Percentiles rank a stretch among this genome's conserved stretches.
phyloP scores from a whole-genome alignment of 2,329 filamentous ascomycete species.

The Aureobasidium sp. region DNA sequence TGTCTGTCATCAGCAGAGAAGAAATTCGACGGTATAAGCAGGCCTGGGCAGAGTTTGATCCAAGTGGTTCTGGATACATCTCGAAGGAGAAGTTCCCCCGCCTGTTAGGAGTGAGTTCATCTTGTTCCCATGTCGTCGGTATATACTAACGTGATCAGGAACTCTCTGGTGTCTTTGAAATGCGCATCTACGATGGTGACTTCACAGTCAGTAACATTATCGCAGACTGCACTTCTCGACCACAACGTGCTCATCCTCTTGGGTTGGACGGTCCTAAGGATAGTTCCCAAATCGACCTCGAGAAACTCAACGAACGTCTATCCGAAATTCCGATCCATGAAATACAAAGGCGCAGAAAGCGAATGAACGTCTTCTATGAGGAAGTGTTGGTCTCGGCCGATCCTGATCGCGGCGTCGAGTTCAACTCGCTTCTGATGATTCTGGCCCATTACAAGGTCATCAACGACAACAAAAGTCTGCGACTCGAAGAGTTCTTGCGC shows the following conservation, averaged over 20 bases:
- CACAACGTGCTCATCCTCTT: conserved; percentile 40
- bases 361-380: conserved; percentile 93
- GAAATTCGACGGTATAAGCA: conserved; percentile 97
- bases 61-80: conserved; percentile 84
- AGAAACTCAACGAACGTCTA: conserved; percentile 65
- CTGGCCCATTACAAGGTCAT: conserved; percentile 98
- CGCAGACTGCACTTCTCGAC: conserved; percentile 63
- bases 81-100: conserved; percentile 82
- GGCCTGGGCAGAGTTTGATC: conserved; percentile 94
- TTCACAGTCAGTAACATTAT: conserved; percentile 81
- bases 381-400: conserved; percentile 93
- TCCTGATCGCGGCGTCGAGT: conserved; percentile 79
- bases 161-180: conserved; percentile 90
- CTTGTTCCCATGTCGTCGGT: not conserved
- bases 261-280: conserved; percentile 32
- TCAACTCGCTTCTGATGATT: conserved; percentile 88
- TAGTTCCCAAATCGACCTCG: conserved; percentile 53
- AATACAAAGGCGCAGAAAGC: conserved; percentile 65
- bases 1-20: conserved; percentile 81
- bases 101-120: conserved; percentile 59
- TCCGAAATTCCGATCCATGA: conserved; percentile 63
- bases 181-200: conserved; percentile 89
- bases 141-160: conserved; percentile 39
- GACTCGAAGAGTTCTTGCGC: conserved; percentile 83
- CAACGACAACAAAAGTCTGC: conserved; percentile 87